Base-by-base conservation (phyloP, 2,329 filamentous ascomycete genomes). In the Paecilomyces fulvus region DNA sequence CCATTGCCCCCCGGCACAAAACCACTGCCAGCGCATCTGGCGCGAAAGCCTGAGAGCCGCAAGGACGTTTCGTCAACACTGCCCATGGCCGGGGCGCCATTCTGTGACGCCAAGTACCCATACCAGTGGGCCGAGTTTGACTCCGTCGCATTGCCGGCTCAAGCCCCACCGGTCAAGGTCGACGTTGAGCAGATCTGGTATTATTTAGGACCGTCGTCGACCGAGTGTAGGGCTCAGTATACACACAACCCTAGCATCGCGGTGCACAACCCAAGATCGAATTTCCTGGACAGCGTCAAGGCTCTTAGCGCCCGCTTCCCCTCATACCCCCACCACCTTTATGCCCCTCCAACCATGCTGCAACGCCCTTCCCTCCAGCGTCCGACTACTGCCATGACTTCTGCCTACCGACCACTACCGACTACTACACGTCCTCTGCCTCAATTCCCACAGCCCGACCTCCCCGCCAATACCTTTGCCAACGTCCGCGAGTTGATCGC, bases 181-280 rank as follows among this genome's bases (percentile, higher is more conserved):
- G 84, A 95, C 66, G 72, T 96, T 8, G 74, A 92, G 59, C 86
- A 89, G 68, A 72, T 96, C 17, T 97, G 92, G 90, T 83, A 90
- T 74, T 97, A 96, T 70, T 80, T 99, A 58, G 90, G 90, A 30
- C 84, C 84, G 69, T 83, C 82, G 20, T 97, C 92, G 21, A 96
- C 92, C 6, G 92, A 97, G 67, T 88, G 90, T 55, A 91, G 87
- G 71, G 87, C 91, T 25, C 90, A 95, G 70, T 99, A 94, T 73
- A 95, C 92, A 3, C 89, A 94, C 65, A 85, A 95, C 73, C 83
- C 81, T 49, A 75, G 73, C 57, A 78, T 77, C 57, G 62, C 65
- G 58, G 63, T 74, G 60, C 74, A 79, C 71, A 78, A 80, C 65
- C 72, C 73, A 60, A 70, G 73, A 59, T 73, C 76, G 59, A 78